Base-by-base conservation (phyloP, 2,329 filamentous ascomycete genomes). In the Phaeophleospora eucalypticola region DNA sequence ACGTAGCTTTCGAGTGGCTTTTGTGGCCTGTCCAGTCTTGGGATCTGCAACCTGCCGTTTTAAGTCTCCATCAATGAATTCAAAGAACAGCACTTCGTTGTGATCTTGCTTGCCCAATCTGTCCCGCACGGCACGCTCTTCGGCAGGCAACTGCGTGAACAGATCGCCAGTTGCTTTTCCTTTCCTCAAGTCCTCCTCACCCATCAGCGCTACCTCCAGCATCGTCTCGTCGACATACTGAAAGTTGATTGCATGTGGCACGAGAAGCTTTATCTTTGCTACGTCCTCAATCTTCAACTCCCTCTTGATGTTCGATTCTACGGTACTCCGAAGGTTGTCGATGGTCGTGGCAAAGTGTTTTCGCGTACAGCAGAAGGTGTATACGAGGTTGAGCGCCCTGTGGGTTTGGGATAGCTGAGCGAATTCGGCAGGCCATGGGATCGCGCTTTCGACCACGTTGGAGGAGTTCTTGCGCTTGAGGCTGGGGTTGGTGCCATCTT, bases 331-430 rank as follows among this genome's bases (percentile, higher is more conserved):
- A 38, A 98, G 86, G 4, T 86, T 95, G 14, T 93, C 86, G 56
- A 96, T 89, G 0, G 91, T 96, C 0, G 93, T 97, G 0, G 87
- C 83, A 20, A 97, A 77, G 60, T 97, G 87, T 64, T 95, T 96
- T 37, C 93, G 83, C 1, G 91, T 91, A 64, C 84, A 93, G 71
- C 89, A 95, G 64, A 98, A 97, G 0, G 93, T 97, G 60, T 89
- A 95, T 1, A 97, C 89, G 1, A 97, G 71, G 59, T 95, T 98
- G 49, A 98, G 71, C 1, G 93, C 91, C 51, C 83, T 80, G 65
- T 97, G 87, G 0, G 84, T 86, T 64, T 84, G 83, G 19, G 85
- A 82, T 7, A 97, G 76, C 35, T 75, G 73, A 46, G 81, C 84
- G 66, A 97, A 87, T 37, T 78, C 74, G 1, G 80, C 76, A 0